phyloP scores from a whole-genome alignment of 2,329 filamentous ascomycete species.

The Fusarium illudens region DNA sequence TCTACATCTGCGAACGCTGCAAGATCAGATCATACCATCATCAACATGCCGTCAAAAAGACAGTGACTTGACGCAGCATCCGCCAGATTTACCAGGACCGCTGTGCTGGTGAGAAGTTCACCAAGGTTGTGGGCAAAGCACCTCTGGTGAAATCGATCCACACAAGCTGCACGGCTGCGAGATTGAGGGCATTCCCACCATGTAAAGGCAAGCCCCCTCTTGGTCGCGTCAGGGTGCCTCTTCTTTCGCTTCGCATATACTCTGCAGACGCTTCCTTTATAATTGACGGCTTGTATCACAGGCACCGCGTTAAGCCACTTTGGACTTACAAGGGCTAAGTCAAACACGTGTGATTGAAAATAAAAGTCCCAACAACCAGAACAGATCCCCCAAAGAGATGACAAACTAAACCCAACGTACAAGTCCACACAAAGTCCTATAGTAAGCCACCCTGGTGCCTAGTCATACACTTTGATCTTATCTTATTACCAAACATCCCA shows the following conservation, averaged over 20 bases:
- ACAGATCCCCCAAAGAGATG: conserved; percentile 10
- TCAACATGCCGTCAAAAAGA: conserved; percentile 85
- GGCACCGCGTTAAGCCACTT: no score
- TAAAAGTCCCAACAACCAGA: conserved; percentile 10
- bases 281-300: no score
- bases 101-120: conserved; percentile 93
- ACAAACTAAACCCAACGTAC: conserved; percentile 21
- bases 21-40: no score
- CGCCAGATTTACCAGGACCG: conserved; percentile 95
- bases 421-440: conserved; percentile 16
- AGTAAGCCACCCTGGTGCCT: conserved; percentile 28
- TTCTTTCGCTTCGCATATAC: no score
- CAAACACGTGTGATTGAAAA: neutral
- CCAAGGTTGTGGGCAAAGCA: conserved; percentile 90
- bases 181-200: neutral
- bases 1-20: no score
- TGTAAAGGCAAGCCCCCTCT: no score
- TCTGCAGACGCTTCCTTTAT: no score
- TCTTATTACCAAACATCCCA: conserved; percentile 32
- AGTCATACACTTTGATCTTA: conserved; percentile 44
- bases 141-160: conserved; percentile 54
- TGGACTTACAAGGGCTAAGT: neutral
- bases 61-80: conserved; percentile 91
- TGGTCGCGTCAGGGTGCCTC: no score
- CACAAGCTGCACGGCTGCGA: neutral